Base-by-base conservation (phyloP, 495 filamentous ascomycete genomes). In the Neurospora sublineolata region DNA sequence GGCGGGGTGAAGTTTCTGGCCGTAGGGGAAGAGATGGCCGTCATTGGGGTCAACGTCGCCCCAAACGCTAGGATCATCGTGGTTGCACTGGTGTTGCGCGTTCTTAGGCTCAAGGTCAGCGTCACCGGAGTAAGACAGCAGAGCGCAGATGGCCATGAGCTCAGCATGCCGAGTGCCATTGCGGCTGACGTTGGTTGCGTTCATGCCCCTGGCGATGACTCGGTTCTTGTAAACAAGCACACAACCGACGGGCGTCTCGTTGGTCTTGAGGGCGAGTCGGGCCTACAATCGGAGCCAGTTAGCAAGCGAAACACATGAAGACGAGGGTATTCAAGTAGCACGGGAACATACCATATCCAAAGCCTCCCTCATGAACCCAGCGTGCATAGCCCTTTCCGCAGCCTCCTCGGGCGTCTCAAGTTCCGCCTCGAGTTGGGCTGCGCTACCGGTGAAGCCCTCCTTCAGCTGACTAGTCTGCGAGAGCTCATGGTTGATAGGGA, bases 181-280 rank as follows among this genome's bases (percentile, higher is more conserved):
- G 37, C 85, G 88, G 10, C 91, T 94, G 70, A 90, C 85, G 77
- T 98, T 99, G 37, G 95, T 99, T 36, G 94, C 94, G 75, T 99
- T 99, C 92, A 95, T 97, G 68, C 95, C 95, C 70, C 82, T 83
- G 7, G 91, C 94, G 75, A 99, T 91, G 71, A 97, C 86, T 67
- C 87, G 80, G 70, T 85, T 87, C 41, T 89, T 76, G 77, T 93
- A 83, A 1, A 97, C 94, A 64, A 99, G 87, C 23, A 98, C 93
- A 83, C 96, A 98, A 69, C 95, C 96, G 18, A 99, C 96, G 7
- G 95, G 96, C 3, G 96, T 97, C 83, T 99, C 95, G 73, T 93
- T 90, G 46, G 84, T 90, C 36, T 81, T 75, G n/a, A 98, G 88
- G 18, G 95, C 95, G 70, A 89, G 85, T 74, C 92, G 87, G 58